Conservation (phyloP, 106 monocot genomes). For the Allium fistulosum region DNA sequence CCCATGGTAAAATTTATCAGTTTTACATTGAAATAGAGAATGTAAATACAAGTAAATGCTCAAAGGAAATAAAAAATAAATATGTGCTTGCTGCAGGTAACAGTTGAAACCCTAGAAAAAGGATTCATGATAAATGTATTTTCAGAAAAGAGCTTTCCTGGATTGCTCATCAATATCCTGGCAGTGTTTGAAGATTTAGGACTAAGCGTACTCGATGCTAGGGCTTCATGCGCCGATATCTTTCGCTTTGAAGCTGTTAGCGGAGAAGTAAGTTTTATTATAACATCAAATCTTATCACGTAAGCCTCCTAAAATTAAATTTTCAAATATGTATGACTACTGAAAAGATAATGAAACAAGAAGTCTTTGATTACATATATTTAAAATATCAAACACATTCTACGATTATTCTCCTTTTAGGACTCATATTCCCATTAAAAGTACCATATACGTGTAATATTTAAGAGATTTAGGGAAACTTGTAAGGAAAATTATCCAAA, state of each 20-base stretch:
- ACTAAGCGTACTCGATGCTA: slow-evolving; percentile 75
- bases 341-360: no score
- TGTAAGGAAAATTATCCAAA: no score
- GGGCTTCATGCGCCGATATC: slow-evolving; percentile 75
- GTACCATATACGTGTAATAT: no score
- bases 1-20: background rate
- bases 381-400: no score
- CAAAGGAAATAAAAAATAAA: background rate
- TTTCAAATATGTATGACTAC: no score
- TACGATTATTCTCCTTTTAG: no score
- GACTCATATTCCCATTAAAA: no score
- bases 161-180: slow-evolving; percentile 73
- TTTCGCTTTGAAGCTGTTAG: slow-evolving; percentile 94
- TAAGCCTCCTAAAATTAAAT: no score
- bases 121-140: slow-evolving; percentile 79
- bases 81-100: slow-evolving; percentile 41
- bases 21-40: background rate
- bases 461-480: no score
- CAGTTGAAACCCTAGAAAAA: slow-evolving; percentile 66
- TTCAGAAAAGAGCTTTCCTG: slow-evolving; percentile 52
- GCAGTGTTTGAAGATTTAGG: slow-evolving; percentile 86
- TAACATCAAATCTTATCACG: no score
- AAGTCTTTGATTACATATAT: no score
- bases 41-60: background rate
- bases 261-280: slow-evolving; percentile 52